phyloP scores from a whole-genome alignment of 345 rosid species.

The Melastoma malabathricum region DNA sequence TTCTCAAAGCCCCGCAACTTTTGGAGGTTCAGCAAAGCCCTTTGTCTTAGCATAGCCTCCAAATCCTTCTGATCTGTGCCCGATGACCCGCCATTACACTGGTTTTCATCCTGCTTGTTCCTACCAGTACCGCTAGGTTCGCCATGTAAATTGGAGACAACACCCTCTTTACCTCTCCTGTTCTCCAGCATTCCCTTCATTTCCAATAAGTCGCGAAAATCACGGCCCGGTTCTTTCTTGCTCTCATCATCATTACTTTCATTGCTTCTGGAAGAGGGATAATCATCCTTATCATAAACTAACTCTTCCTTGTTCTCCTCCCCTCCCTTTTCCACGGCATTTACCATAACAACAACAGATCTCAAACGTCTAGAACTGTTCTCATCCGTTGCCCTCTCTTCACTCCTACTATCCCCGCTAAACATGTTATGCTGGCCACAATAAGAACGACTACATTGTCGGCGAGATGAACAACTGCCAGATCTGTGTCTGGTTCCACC shows the following conservation, averaged over 20 bases:
- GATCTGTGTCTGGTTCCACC: constrained; percentile 10
- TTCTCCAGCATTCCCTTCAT: constrained; percentile 11
- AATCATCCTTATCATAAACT: constrained; percentile 34
- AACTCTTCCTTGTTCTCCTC: constrained; percentile 36
- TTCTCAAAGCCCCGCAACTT: constrained; percentile 33
- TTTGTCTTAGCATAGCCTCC: constrained; percentile 52
- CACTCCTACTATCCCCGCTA: constrained; percentile 15
- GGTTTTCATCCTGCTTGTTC: constrained; percentile 5
- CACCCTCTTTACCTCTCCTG: constrained; percentile 19
- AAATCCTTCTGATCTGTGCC: constrained; percentile 21
- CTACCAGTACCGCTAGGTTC: too few species aligned
- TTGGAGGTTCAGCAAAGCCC: constrained; percentile 68
- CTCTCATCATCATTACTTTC: constrained; percentile 28
- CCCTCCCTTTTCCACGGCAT: constrained; percentile 11
- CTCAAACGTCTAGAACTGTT: constrained; percentile 30
- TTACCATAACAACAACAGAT: constrained; percentile 41
- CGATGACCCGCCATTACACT: constrained; percentile 13
- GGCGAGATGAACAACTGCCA: constrained; percentile 19
- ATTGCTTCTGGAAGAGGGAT: constrained; percentile 40
- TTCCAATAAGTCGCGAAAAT: constrained; percentile 6
- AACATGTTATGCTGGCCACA: constrained; percentile 11
- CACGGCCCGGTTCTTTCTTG: constrained; percentile 16
- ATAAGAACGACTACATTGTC: constrained; percentile 19
- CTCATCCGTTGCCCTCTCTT: constrained; percentile 21
- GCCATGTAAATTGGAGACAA: too few species aligned